Evolutionary conservation across 495 filamentous ascomycete species (phyloP).

Genomic region (Penicillium crystallinum): DNA sequence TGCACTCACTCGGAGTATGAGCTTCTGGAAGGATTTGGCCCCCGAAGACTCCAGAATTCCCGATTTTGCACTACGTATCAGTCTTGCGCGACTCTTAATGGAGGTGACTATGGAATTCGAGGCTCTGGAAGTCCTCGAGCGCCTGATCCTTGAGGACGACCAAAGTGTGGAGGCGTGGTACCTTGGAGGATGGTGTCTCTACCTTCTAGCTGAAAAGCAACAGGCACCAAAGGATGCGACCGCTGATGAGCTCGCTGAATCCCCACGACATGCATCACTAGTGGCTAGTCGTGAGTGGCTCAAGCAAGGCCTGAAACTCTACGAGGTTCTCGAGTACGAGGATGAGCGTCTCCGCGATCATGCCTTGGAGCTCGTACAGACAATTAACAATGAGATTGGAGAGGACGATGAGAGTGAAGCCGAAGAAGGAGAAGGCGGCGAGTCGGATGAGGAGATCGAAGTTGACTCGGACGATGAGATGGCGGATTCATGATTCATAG

Average conservation of each 20-base stretch:
- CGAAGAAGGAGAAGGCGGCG: conserved; percentile 44
- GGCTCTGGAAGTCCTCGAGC: conserved; percentile 78
- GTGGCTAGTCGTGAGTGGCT: conserved; percentile 51
- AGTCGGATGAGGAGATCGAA: conserved; percentile 36
- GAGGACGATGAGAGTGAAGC: conserved; percentile 47
- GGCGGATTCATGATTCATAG: conserved; percentile 45
- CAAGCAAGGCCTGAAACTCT: conserved; percentile 46
- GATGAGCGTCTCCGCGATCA: conserved; percentile 50
- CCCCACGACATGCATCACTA: conserved; percentile 37
- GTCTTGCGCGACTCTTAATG: conserved; percentile 77
- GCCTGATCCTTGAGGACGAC: conserved; percentile 82
- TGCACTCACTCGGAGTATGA: conserved; percentile 70
- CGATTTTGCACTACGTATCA: conserved; percentile 77
- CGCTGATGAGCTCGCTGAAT: conserved; percentile 23
- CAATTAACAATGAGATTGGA: conserved; percentile 51
- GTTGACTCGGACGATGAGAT: conserved; percentile 45
- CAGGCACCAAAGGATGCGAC: conserved; percentile 38
- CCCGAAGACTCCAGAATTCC: conserved; percentile 63
- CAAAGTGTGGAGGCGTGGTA: conserved; percentile 95
- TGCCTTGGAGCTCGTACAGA: conserved; percentile 53
- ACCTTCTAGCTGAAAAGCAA: conserved; percentile 67
- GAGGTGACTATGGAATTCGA: conserved; percentile 81
- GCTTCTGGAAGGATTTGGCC: conserved; percentile 70
- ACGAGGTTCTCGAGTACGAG: conserved; percentile 43
- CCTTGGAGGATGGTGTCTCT: conserved; percentile 86